Evolutionary conservation across 345 rosid genomes (phyloP).

Genomic region (Excoecaria cochinchinensis): DNA sequence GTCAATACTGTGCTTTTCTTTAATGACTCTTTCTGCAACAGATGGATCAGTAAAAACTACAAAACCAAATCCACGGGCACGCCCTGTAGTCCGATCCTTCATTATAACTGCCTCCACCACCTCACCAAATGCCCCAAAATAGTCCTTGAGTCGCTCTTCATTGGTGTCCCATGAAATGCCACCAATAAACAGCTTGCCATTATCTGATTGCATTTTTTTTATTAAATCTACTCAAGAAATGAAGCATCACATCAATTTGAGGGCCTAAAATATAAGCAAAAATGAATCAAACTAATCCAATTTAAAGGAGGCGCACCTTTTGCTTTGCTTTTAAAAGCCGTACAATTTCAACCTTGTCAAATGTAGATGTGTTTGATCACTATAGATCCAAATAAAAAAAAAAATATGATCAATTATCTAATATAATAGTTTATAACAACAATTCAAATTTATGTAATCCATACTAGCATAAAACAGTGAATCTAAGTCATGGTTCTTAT

Average conservation of each 20-base stretch:
- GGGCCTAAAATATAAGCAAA: conserved; percentile 17
- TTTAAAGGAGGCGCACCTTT: conserved; percentile 12
- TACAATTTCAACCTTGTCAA: conserved; percentile 6
- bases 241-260: conserved; percentile 17
- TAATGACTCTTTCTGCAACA: conserved; percentile 85
- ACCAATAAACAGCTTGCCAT: conserved; percentile 92
- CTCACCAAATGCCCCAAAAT: conserved; percentile 82
- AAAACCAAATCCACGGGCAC: conserved; percentile 98
- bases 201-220: conserved; percentile 77
- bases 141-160: conserved; percentile 91
- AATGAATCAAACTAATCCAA: conserved; percentile 16
- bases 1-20: conserved; percentile 83
- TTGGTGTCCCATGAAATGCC: conserved; percentile 99
- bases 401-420: conserved; percentile 6
- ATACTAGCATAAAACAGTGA: neutral
- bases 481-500: conserved; percentile 7
- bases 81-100: conserved; percentile 97
- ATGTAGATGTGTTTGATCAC: conserved; percentile 11
- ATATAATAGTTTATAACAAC: neutral
- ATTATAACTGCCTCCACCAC: conserved; percentile 95
- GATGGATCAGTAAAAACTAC: conserved; percentile 89
- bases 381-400: conserved; percentile 35
- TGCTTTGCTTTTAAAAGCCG: neutral
- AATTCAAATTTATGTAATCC: neutral
- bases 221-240: conserved; percentile 31